Base-by-base conservation (phyloP, 1,284 basidiomycete species). In the Sanghuangporus baumii region DNA sequence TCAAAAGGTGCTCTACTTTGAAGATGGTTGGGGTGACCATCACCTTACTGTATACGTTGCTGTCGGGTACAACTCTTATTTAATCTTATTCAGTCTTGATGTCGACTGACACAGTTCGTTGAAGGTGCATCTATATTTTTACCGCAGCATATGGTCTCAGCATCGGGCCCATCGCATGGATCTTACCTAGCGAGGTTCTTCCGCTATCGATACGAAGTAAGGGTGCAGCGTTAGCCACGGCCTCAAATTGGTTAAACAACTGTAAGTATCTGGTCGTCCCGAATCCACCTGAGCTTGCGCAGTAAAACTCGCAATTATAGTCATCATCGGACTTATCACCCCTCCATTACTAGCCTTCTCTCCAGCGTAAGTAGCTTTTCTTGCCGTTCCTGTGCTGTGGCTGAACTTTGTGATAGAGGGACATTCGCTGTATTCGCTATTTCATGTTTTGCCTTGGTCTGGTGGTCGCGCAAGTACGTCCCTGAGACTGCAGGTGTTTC, bases 161-260 rank as follows among this genome's bases (percentile, higher is more conserved):
- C 43, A 88, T 91, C 71, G 93, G 93, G 0, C 94, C 94, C 1
- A 84, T 93, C 67, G 90, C 87, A 11, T 96, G 93, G 91, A 84
- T 93, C 1, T 79, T 93, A 1, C 87, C 89, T 0, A 86, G 83
- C 66, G 91, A 93, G 74, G 87, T 96, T 23, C 94, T 95, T 74
- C 89, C 94, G 5, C 78, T 93, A n/a, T 89, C 91, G 7, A 85
- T 94, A 74, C 81, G 93, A 70, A 87, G 91, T 66, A 87, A 88
- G 71, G 94, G 93, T 65, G 91, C 94, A 5, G 84, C 90, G 23
- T 71, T 96, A 20, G 87, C 90, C n/a, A 93, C 91, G 1, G 87
- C 90, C 2, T 91, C 89, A 46, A 92, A 91, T 72, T 93, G 91
- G 91, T 69, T 84, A 46, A 91, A 90, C 70, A 92, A 91, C 66